These are phyloP conservation scores for Cutaneotrichosporon spelunceum DNA, from an alignment of 1,284 basidiomycete species.

Conservation along the genomic window DNA sequence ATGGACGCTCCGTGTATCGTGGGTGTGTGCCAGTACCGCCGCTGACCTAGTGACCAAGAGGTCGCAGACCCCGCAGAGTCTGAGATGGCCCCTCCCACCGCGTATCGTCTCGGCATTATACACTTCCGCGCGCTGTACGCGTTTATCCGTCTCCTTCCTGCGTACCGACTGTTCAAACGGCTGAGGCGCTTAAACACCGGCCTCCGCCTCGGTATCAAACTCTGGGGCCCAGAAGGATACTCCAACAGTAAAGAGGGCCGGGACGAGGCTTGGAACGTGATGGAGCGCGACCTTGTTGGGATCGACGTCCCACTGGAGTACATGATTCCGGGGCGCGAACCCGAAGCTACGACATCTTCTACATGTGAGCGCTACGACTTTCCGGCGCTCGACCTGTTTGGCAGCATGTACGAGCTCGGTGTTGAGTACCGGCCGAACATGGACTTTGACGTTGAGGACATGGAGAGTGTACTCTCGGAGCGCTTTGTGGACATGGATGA, in stretches of 20 bases:
- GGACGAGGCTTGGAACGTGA: constrained; percentile 45
- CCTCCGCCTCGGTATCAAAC: constrained; percentile 47
- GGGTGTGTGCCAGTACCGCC: constrained; percentile 14
- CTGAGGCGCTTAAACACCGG: constrained; percentile 43
- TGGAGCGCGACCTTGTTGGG: constrained; percentile 45
- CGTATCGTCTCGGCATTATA: constrained; percentile 46
- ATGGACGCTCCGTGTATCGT: constrained; percentile 48
- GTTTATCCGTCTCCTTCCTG: constrained; percentile 43
- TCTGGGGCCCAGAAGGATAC: constrained; percentile 48
- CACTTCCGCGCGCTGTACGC: constrained; percentile 48
- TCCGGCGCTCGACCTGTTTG: constrained; percentile 41
- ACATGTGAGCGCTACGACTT: constrained; percentile 32
- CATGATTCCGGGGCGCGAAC: constrained; percentile 24
- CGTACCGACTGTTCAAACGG: constrained; percentile 42
- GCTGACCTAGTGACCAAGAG: constrained; percentile 10
- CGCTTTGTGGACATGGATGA: constrained; percentile 50
- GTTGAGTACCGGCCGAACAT: constrained; percentile 42
- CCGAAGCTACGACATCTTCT: constrained; percentile 9
- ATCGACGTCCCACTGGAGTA: constrained; percentile 38
- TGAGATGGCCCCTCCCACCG: constrained; percentile 38
- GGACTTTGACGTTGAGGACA: constrained; percentile 47
- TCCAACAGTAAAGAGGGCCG: constrained; percentile 32
- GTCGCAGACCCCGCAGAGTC: constrained; percentile 17
- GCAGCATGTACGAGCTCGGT: constrained; percentile 36
- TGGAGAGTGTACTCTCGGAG: constrained; percentile 47